Conservation (phyloP, 2,329 filamentous ascomycete genomes). For the Akanthomyces uredinophilus region DNA sequence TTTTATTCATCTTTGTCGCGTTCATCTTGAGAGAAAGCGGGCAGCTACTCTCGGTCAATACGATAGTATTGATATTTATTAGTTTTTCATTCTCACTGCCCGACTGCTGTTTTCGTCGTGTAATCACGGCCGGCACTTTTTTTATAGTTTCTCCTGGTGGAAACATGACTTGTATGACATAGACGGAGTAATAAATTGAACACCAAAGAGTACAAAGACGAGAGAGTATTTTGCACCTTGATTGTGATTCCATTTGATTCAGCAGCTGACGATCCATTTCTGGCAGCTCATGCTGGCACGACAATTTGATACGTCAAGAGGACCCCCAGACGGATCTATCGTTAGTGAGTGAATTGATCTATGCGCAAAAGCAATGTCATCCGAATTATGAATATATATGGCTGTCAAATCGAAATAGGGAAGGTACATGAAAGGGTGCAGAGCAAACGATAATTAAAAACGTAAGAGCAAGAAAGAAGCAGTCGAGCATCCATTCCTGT, state of each 20-base stretch:
- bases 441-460: not conserved
- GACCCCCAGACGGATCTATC: too few species aligned
- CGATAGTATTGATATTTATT: not conserved
- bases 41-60: conserved; percentile 1
- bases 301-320: too few species aligned
- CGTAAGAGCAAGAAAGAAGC: not conserved
- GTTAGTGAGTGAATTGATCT: too few species aligned
- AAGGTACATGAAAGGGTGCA: not conserved
- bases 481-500: not conserved
- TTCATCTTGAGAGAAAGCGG: not conserved
- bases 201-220: not conserved
- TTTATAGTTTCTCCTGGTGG: not conserved
- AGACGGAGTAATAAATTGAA: not conserved
- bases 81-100: not conserved
- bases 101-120: not conserved
- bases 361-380: not conserved
- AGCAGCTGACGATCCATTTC: too few species aligned
- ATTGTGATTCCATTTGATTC: too few species aligned
- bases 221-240: too few species aligned
- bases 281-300: too few species aligned
- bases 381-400: not conserved
- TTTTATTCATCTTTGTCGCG: not conserved
- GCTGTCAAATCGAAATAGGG: not conserved
- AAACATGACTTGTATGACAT: not conserved
- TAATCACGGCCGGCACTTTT: not conserved